These are phyloP conservation scores for Urochloa ruziziensis DNA, from an alignment of 176 grass and related monocot genomes.

Conservation along the genomic window DNA sequence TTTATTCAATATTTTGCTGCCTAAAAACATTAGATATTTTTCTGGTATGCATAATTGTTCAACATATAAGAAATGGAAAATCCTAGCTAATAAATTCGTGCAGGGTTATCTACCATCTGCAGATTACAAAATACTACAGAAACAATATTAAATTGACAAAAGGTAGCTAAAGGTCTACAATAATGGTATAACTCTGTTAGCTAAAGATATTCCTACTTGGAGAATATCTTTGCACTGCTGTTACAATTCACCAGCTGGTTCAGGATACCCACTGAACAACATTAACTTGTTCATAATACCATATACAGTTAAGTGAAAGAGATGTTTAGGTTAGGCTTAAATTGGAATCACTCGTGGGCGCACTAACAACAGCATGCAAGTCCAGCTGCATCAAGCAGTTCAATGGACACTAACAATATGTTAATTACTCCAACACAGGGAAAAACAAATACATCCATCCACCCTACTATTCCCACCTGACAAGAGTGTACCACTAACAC, in stretches of 20 bases:
- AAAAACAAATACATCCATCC: neutral
- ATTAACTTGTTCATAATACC: neutral
- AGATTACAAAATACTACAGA: neutral
- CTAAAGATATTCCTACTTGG: neutral
- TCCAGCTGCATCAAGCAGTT: neutral
- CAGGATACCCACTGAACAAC: neutral
- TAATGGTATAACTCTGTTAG: neutral
- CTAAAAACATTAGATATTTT: neutral
- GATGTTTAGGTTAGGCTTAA: neutral
- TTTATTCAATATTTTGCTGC: neutral
- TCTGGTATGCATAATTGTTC: neutral
- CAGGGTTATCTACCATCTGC: neutral
- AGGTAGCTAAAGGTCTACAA: neutral
- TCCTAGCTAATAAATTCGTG: neutral
- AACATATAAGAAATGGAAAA: slow-evolving; percentile 1
- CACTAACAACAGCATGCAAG: neutral
- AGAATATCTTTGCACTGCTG: neutral
- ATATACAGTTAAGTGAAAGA: neutral
- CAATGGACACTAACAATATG: neutral
- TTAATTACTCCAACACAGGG: neutral
- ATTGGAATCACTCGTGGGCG: neutral
- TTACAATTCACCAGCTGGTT: neutral
- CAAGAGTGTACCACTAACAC: neutral
- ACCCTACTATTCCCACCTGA: neutral
- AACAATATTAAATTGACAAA: neutral